A percentile compares a stretch with the other conserved stretches of the same genome.
Evolutionary conservation across 106 monocot species (phyloP).

Genomic region (Dendrobium huoshanense): DNA sequence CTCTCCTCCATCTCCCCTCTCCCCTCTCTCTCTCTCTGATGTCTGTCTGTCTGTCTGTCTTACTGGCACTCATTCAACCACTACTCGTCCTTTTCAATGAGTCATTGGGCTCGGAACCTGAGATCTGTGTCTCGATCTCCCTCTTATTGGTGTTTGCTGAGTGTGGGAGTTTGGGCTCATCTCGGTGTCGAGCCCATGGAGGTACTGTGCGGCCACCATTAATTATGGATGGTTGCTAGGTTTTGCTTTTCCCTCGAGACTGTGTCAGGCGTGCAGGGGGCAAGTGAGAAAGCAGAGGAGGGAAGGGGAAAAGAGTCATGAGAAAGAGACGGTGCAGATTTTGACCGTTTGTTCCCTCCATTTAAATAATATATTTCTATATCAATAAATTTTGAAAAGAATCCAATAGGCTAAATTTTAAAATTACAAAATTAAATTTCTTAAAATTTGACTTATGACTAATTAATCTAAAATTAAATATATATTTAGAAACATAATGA

Average conservation of each 20-base stretch:
- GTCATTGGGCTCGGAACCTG: too few relatives aligned
- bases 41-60: neutral
- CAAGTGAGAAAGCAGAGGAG: neutral
- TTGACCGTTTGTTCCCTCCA: neutral
- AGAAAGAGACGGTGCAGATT: neutral
- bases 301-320: neutral
- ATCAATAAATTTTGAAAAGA: too few relatives aligned
- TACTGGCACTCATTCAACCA: too few relatives aligned
- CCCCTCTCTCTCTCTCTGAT: neutral
- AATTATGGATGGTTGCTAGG: neutral
- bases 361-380: too few relatives aligned
- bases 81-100: too few relatives aligned
- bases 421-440: too few relatives aligned
- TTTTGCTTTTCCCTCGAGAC: neutral
- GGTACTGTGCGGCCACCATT: slow-evolving; percentile 8
- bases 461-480: too few relatives aligned
- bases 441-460: too few relatives aligned
- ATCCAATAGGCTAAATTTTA: too few relatives aligned
- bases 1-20: slow-evolving; percentile 5
- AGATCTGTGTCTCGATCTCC: too few relatives aligned
- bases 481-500: too few relatives aligned
- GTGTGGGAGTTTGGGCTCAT: neutral
- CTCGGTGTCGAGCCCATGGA: neutral
- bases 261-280: neutral
- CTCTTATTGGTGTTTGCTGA: neutral